These are phyloP conservation scores for Puccinia hordei DNA, from an alignment of 1,284 basidiomycete genomes.

Conservation along the genomic window DNA sequence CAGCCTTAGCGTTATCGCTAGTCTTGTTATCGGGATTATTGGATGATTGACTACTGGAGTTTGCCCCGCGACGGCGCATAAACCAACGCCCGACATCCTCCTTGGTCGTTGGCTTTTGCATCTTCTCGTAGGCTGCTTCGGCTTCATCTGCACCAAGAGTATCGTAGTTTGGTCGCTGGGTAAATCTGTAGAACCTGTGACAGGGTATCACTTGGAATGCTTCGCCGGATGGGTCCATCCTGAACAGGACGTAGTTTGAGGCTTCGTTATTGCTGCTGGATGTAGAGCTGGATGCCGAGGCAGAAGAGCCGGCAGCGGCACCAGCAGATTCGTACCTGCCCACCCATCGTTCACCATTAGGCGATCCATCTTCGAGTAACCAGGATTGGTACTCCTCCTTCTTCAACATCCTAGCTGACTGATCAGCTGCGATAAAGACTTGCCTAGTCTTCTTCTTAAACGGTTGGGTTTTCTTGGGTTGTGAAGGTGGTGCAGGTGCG, in stretches of 20 bases:
- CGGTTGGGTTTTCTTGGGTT: constrained; percentile 61
- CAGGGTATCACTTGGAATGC: constrained; percentile 82
- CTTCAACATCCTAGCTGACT: constrained; percentile 67
- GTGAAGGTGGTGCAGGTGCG: constrained; percentile 40
- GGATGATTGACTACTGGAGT: constrained; percentile 53
- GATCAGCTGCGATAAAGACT: constrained; percentile 73
- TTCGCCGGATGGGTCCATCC: constrained; percentile 55
- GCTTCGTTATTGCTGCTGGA: constrained; percentile 39
- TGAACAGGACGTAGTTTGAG: constrained; percentile 58
- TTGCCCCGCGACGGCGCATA: constrained; percentile 58
- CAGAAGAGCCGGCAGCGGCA: constrained; percentile 20
- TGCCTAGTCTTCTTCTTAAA: constrained; percentile 83
- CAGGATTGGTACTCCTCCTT: constrained; percentile 83
- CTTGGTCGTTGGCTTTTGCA: constrained; percentile 58
- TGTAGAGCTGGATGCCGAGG: constrained; percentile 30
- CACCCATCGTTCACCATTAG: constrained; percentile 65
- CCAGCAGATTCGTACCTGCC: constrained; percentile 62
- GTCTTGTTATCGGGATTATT: constrained; percentile 34
- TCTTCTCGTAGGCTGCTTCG: constrained; percentile 65
- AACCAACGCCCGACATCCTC: constrained; percentile 54
- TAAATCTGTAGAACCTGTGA: constrained; percentile 85
- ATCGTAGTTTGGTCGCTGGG: constrained; percentile 74
- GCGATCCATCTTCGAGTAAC: constrained; percentile 76
- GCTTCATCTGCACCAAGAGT: constrained; percentile 72
- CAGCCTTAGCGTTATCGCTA: constrained; percentile 58